These are phyloP conservation scores for Xylaria cubensis DNA, from an alignment of 495 filamentous ascomycete genomes.

Conservation along the genomic window DNA sequence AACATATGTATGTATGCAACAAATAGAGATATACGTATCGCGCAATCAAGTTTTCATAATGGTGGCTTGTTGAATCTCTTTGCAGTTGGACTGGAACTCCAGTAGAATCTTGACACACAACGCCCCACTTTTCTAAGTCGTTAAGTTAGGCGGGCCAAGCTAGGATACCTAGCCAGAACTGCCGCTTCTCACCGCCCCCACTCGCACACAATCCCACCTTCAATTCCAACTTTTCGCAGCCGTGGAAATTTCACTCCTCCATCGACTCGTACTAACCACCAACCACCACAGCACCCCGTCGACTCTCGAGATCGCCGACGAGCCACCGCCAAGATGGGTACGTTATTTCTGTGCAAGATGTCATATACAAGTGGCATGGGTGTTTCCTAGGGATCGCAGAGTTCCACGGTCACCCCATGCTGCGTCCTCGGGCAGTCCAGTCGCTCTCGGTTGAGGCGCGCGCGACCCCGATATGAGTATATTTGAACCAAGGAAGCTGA, in stretches of 20 bases:
- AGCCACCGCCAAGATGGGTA: constrained; percentile 60
- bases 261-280: constrained; percentile 38
- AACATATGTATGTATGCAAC: not conserved
- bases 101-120: not conserved
- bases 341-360: constrained; percentile 38
- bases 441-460: constrained; percentile 22
- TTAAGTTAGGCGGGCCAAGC: not conserved
- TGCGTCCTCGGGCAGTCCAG: constrained; percentile 28
- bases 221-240: constrained; percentile 32
- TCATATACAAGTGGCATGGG: constrained; percentile 33
- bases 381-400: constrained; percentile 17
- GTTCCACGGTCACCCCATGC: constrained; percentile 49
- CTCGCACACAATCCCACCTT: constrained; percentile 42
- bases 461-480: constrained; percentile 29
- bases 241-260: constrained; percentile 28
- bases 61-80: too few species aligned
- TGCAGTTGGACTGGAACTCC: too few species aligned
- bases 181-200: constrained; percentile 47
- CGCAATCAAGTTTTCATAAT: not conserved
- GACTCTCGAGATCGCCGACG: constrained; percentile 42
- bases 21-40: not conserved
- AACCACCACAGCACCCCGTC: constrained; percentile 46
- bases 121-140: not conserved
- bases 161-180: constrained; percentile 38
- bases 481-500: constrained; percentile 60